A percentile compares a stretch with the other conserved stretches of the same genome.
These are phyloP conservation scores for Rhizophora mangle DNA, from an alignment of 345 rosid genomes.

Conservation along the genomic window DNA sequence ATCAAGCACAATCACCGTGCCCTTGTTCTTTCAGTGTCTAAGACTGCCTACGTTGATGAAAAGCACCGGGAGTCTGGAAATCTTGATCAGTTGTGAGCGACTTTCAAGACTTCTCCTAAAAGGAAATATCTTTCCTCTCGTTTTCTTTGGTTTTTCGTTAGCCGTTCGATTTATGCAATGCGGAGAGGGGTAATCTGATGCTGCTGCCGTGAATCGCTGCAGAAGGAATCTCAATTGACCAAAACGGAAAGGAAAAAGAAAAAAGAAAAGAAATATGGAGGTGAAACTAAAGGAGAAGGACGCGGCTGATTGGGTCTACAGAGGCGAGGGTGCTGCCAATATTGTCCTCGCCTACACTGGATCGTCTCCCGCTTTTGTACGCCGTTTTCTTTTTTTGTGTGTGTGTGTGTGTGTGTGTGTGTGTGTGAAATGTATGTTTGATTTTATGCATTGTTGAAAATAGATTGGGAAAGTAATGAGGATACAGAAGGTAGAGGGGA, in stretches of 20 bases:
- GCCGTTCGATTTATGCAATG: too few relatives aligned
- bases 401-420: background rate
- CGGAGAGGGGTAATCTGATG: too few relatives aligned
- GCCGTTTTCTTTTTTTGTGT: conserved; percentile 4
- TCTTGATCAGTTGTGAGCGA: too few relatives aligned
- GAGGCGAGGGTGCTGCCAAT: conserved; percentile 98
- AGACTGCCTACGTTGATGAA: conserved; percentile 42
- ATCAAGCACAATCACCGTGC: conserved; percentile 48
- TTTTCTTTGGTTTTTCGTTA: too few relatives aligned
- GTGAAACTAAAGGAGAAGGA: conserved; percentile 50
- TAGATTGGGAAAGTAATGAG: conserved; percentile 82
- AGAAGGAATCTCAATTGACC: too few relatives aligned
- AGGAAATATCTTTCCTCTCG: too few relatives aligned
- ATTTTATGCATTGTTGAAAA: background rate
- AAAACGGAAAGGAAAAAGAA: too few relatives aligned
- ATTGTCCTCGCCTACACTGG: conserved; percentile 81
- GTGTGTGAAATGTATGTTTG: too few relatives aligned
- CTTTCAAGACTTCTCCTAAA: too few relatives aligned
- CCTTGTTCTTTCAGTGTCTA: conserved; percentile 44
- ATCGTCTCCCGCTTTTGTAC: conserved; percentile 66
- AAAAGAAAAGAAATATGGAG: conserved; percentile 36
- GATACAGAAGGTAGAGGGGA: conserved; percentile 51
- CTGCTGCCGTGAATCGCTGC: too few relatives aligned
- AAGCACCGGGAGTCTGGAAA: too few relatives aligned
- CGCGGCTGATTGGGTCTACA: conserved; percentile 79